Base-by-base conservation (phyloP, 352 stramenopile genomes). In the Phytophthora hibernalis region DNA sequence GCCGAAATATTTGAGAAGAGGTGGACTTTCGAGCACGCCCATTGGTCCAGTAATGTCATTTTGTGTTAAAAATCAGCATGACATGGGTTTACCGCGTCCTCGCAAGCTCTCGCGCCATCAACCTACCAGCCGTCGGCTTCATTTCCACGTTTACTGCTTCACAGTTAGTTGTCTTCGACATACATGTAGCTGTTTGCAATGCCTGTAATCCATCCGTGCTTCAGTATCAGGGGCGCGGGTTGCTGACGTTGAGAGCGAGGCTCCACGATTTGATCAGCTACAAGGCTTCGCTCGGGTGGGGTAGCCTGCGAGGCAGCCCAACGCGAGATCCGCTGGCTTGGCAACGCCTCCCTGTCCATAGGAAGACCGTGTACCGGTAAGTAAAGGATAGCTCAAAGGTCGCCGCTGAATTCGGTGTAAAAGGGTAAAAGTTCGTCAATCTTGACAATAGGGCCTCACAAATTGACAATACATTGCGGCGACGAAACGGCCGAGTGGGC, bases 1-100 rank as follows among this genome's bases (percentile, higher is more conserved):
- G 35, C 30, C 7, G 16, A 54, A 49, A 60, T 9, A 33, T 54
- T 54, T 60, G 21, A 60, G 38, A 60, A 42, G n/a, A 61, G 5
- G 30, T 11, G 20, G 16, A n/a, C 4, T 47, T 67, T 67, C 12
- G 30, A 4, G 30, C 11, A 6, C 16, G 2, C 40, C 42, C 37
- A 61, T 67, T 67, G 59, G 50, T 20, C 18, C 18, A 1, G 18
- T 15, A 48, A 9, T 26, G 42, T 9, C 2, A 48, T 24, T 48
- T 48, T 26, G n/a, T 22, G n/a, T 20, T 18, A 55, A 57, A 33
- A 45, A 16, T 45, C 18, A 56, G 6, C 20, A 56, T 21, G 33
- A n/a, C 31, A 2, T 3, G 10, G 31, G 31, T 2, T 12, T 15
- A 38, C 10, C 31, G 13, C 8, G 3, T 0, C 31, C 31, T 38